phyloP scores from a whole-genome alignment of 306 rosid species.

The Medicago lupulina region DNA sequence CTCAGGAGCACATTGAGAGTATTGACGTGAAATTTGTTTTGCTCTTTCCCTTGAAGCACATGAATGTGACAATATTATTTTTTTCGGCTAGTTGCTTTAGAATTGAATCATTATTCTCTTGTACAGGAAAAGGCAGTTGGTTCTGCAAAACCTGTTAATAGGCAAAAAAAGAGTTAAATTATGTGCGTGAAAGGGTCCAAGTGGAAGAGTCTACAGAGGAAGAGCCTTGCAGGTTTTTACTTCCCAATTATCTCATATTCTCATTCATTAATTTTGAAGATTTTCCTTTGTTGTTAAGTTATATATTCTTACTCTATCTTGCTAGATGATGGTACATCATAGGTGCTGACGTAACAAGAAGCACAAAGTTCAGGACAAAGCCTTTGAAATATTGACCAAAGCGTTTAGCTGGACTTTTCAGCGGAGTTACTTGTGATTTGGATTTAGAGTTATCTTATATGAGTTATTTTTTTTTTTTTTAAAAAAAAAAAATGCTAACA shows the following conservation, averaged over 20 bases:
- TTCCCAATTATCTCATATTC: slow-evolving; percentile 12
- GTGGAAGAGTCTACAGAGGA: slow-evolving; percentile 46
- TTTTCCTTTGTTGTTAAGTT: slow-evolving; percentile 14
- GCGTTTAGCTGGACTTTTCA: slow-evolving; percentile 17
- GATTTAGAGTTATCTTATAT: no score
- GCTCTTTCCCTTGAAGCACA: no score
- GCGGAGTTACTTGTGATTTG: background rate
- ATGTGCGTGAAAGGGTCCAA: slow-evolving; percentile 18
- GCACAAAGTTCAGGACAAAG: slow-evolving; percentile 80
- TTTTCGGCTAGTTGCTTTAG: background rate
- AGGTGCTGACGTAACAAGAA: slow-evolving; percentile 75
- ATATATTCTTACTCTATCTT: slow-evolving; percentile 31
- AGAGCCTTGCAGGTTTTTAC: slow-evolving; percentile 79
- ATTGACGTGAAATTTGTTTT: no score
- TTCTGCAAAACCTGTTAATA: slow-evolving; percentile 37
- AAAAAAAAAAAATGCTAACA: no score
- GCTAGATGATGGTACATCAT: slow-evolving; percentile 69
- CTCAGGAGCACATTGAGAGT: no score
- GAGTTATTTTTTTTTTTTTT: no score
- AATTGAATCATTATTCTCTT: slow-evolving; percentile 2
- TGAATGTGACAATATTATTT: no score
- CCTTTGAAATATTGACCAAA: slow-evolving; percentile 86
- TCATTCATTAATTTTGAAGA: slow-evolving; percentile 16
- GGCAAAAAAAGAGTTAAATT: slow-evolving; percentile 48
- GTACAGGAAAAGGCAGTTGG: slow-evolving; percentile 34